Percentiles rank a stretch among this genome's conserved stretches.
These are phyloP conservation scores for Theileria luwenshuni DNA, from an alignment of 169 alveolate genomes.

Conservation along the genomic window DNA sequence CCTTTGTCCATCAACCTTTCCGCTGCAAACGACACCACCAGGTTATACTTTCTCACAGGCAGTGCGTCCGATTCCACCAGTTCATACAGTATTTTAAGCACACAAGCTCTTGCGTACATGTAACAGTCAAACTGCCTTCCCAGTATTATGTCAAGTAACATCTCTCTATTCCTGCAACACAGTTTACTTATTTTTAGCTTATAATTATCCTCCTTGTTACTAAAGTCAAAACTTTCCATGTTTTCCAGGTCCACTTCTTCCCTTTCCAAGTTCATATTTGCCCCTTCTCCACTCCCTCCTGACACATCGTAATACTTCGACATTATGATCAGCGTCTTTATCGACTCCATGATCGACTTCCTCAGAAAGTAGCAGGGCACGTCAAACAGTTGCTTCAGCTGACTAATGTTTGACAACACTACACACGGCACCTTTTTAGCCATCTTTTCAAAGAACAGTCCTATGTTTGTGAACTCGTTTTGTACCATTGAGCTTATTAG, in stretches of 20 bases:
- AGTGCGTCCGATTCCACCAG: slow-evolving; percentile 72
- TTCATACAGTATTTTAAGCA: slow-evolving; percentile 71
- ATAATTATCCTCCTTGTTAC: slow-evolving; percentile 11
- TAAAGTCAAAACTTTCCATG: background rate
- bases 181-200: slow-evolving; percentile 9
- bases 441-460: slow-evolving; percentile 53
- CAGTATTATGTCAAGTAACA: slow-evolving; percentile 54
- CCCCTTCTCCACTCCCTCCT: slow-evolving; percentile 5
- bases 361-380: slow-evolving; percentile 63
- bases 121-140: slow-evolving; percentile 74
- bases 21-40: slow-evolving; percentile 62
- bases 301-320: slow-evolving; percentile 22
- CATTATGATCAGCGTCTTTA: slow-evolving; percentile 42
- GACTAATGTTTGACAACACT: slow-evolving; percentile 25
- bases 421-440: slow-evolving; percentile 35
- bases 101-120: slow-evolving; percentile 76
- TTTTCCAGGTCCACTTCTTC: background rate
- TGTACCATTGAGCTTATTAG: slow-evolving; percentile 55
- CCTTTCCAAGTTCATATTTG: background rate
- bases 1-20: slow-evolving; percentile 74
- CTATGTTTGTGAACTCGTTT: slow-evolving; percentile 65
- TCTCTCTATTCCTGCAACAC: slow-evolving; percentile 47
- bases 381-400: slow-evolving; percentile 59
- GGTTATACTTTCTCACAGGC: slow-evolving; percentile 70
- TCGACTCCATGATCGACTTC: slow-evolving; percentile 58